These are phyloP conservation scores for Colletotrichum phormii DNA, from an alignment of 2,329 filamentous ascomycete genomes.

Conservation along the genomic window DNA sequence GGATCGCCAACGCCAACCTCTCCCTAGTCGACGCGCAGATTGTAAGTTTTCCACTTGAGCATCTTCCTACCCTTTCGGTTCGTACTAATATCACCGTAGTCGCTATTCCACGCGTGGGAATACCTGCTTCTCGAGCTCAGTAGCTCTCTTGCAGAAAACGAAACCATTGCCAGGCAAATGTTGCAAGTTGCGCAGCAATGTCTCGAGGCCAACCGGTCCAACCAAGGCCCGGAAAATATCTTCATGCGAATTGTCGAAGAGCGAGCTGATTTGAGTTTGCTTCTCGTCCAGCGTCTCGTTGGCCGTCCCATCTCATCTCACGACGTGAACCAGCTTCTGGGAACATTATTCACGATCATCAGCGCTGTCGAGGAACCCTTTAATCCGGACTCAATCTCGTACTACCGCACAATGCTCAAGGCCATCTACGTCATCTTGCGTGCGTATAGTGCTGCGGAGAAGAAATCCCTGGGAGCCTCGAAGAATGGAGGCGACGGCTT, in stretches of 20 bases:
- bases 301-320: slow-evolving; percentile 62
- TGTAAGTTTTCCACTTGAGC: slow-evolving; percentile 58
- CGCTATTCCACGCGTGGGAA: slow-evolving; percentile 90
- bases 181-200: slow-evolving; percentile 81
- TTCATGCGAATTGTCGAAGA: slow-evolving; percentile 82
- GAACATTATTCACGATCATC: slow-evolving; percentile 63
- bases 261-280: slow-evolving; percentile 83
- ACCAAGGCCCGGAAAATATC: slow-evolving; percentile 80
- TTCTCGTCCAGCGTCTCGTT: slow-evolving; percentile 83
- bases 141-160: slow-evolving; percentile 65
- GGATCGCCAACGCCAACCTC: slow-evolving; percentile 88
- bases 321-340: slow-evolving; percentile 64
- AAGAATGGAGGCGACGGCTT: slow-evolving; percentile 45
- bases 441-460: slow-evolving; percentile 62
- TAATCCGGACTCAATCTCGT: slow-evolving; percentile 65
- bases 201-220: slow-evolving; percentile 79
- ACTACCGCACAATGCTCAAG: slow-evolving; percentile 87
- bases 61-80: neutral
- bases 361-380: slow-evolving; percentile 67
- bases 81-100: slow-evolving; percentile 58
- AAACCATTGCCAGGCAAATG: slow-evolving; percentile 74
- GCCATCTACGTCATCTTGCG: slow-evolving; percentile 86
- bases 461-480: slow-evolving; percentile 40
- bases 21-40: slow-evolving; percentile 94
- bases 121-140: slow-evolving; percentile 87